A percentile compares a stretch with the other conserved stretches of the same genome.
phyloP scores from a whole-genome alignment of 805 yeast genomes.

The Suhomyces sp. region DNA sequence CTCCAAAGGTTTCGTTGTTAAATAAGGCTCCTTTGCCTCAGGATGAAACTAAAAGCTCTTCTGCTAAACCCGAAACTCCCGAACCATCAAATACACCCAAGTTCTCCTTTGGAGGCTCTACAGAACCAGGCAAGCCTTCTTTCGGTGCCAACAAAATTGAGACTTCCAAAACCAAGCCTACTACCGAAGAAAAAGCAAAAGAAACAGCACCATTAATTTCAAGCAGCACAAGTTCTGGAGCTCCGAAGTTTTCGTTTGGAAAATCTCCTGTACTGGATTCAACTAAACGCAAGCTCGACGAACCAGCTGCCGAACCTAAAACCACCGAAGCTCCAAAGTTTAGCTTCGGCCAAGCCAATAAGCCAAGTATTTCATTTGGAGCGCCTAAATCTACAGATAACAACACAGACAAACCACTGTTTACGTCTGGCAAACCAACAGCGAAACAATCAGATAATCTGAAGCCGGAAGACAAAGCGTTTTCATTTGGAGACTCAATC shows the following conservation, averaged over 20 bases:
- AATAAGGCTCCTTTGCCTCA: slow-evolving; percentile 1
- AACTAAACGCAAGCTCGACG: not conserved
- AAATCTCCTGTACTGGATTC: slow-evolving; percentile 1
- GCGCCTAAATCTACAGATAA: not conserved
- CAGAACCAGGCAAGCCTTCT: slow-evolving; percentile 1
- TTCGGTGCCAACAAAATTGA: slow-evolving; percentile 4
- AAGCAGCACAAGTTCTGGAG: slow-evolving; percentile 1
- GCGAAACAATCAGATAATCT: not conserved
- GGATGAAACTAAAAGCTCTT: slow-evolving; percentile 1
- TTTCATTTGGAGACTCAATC: slow-evolving; percentile 12
- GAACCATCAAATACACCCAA: not conserved
- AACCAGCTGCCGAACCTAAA: not conserved
- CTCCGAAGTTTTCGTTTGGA: slow-evolving; percentile 10
- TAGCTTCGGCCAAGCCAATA: not conserved
- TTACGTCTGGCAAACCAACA: not conserved
- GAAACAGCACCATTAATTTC: not conserved
- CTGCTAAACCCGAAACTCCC: not conserved
- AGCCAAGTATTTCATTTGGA: not conserved
- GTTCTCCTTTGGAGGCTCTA: slow-evolving; percentile 3
- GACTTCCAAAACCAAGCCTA: not conserved
- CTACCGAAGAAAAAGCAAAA: not conserved
- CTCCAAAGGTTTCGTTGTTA: not conserved
- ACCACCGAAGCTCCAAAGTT: not conserved
- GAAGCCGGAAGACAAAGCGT: not conserved
- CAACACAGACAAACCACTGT: not conserved